Evolutionary conservation across 371 early-diverging fungal species (phyloP).

Genomic region (Mortierella sp.): DNA sequence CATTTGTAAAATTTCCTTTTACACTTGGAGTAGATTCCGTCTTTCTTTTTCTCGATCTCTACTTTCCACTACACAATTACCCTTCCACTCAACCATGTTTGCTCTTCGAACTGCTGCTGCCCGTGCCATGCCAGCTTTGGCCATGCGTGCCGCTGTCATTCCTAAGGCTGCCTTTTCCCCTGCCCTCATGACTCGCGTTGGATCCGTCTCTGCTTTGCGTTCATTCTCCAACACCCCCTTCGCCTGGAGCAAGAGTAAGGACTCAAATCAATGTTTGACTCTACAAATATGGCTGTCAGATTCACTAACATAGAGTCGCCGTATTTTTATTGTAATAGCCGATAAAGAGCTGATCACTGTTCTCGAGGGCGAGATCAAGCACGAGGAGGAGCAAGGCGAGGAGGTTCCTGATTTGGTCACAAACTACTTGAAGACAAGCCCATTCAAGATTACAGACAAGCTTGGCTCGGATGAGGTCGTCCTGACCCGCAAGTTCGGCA

Average conservation of each 20-base stretch:
- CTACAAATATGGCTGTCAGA: too few species aligned
- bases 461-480: conserved; percentile 85
- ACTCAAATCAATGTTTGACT: too few species aligned
- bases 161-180: conserved; percentile 32
- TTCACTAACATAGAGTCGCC: background rate
- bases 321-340: conserved; percentile 70
- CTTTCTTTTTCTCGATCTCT: background rate
- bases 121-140: conserved; percentile 54
- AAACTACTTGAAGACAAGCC: conserved; percentile 79
- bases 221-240: conserved; percentile 47
- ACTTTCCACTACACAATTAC: conserved; percentile 4
- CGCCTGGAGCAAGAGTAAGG: conserved; percentile 47
- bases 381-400: conserved; percentile 79
- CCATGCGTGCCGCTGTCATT: conserved; percentile 43
- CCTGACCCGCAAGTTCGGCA: conserved; percentile 88
- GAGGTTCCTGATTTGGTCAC: conserved; percentile 80
- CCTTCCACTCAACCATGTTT: conserved; percentile 30
- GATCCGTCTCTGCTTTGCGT: conserved; percentile 40
- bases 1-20: conserved; percentile 8
- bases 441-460: conserved; percentile 90
- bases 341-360: conserved; percentile 80
- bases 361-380: conserved; percentile 83
- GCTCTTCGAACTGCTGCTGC: conserved; percentile 50
- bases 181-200: conserved; percentile 37
- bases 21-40: background rate